Conservation (phyloP, 2,329 filamentous ascomycete species). For the Penicillium sp. region DNA sequence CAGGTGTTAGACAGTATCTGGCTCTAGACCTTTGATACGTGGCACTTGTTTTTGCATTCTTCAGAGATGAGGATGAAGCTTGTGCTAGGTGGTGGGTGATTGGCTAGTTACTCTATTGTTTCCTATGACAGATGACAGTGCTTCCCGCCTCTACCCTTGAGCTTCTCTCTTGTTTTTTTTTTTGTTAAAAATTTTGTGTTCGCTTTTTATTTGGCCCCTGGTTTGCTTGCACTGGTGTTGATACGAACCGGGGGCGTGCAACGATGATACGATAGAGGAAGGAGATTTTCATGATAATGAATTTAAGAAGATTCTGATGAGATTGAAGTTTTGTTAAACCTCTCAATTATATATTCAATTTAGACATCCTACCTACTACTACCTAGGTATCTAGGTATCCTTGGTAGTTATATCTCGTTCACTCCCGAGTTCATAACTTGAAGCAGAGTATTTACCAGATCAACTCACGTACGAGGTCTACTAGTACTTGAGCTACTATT, state of each 20-base stretch:
- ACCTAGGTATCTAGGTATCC: no score
- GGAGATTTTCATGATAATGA: conserved; percentile 32
- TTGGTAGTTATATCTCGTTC: no score
- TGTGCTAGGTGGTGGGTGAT: neutral
- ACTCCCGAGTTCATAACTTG: no score
- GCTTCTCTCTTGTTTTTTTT: conserved; percentile 6
- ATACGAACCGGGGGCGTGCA: conserved; percentile 14
- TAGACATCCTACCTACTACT: no score
- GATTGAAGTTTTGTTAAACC: neutral
- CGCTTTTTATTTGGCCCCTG: conserved; percentile 12
- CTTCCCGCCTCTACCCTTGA: neutral
- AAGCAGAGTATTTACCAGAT: no score
- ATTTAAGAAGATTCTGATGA: conserved; percentile 19
- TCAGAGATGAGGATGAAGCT: neutral
- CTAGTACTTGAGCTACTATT: no score
- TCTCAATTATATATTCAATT: no score
- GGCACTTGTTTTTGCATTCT: neutral
- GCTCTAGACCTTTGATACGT: neutral
- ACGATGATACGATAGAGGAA: conserved; percentile 33
- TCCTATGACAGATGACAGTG: neutral
- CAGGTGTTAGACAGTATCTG: no score
- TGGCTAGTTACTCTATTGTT: conserved; percentile 1
- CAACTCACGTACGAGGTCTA: no score
- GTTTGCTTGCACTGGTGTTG: conserved; percentile 12
- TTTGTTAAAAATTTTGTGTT: conserved; percentile 13